A percentile compares a stretch with the other conserved stretches of the same genome.
Conservation (phyloP, 139 green algal genomes). For the Chloropicon primus region DNA sequence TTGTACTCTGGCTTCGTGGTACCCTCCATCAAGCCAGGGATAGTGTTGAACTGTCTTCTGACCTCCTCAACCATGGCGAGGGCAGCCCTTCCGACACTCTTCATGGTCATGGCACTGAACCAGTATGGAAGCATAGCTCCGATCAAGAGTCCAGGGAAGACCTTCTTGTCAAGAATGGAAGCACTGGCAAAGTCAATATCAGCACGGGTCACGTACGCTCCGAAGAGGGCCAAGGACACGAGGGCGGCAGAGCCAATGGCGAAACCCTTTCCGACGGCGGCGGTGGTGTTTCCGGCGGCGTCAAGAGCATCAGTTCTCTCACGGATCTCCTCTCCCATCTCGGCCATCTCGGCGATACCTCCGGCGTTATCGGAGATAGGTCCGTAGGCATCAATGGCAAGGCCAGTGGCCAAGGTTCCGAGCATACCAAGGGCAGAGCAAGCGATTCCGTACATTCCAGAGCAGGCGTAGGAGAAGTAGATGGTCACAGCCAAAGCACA, state of each 20-base stretch:
- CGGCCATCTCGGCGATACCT: conserved; percentile 95
- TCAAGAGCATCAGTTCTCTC: conserved; percentile 94
- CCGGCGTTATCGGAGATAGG: conserved; percentile 93
- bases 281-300: conserved; percentile 94
- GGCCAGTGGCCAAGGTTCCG: conserved; percentile 74
- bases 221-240: conserved; percentile 94
- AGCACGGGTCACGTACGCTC: conserved; percentile 78
- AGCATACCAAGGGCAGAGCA: conserved; percentile 93
- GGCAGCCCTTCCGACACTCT: conserved; percentile 84
- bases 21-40: conserved; percentile 83
- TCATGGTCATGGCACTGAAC: conserved; percentile 98
- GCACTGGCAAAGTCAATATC: conserved; percentile 63
- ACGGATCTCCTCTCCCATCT: conserved; percentile 92
- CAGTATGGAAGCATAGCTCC: conserved; percentile 95
- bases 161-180: conserved; percentile 80
- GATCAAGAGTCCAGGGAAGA: conserved; percentile 81
- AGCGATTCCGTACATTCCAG: conserved; percentile 91
- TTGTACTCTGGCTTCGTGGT: conserved; percentile 71
- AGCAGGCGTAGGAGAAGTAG: conserved; percentile 68
- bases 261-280: conserved; percentile 96
- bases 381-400: conserved; percentile 93
- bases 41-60: conserved; percentile 85
- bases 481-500: conserved; percentile 78
- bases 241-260: conserved; percentile 93
- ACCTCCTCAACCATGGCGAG: conserved; percentile 78